Evolutionary conservation across 495 filamentous ascomycete genomes (phyloP).

Genomic region (Penicillium chermesinum): DNA sequence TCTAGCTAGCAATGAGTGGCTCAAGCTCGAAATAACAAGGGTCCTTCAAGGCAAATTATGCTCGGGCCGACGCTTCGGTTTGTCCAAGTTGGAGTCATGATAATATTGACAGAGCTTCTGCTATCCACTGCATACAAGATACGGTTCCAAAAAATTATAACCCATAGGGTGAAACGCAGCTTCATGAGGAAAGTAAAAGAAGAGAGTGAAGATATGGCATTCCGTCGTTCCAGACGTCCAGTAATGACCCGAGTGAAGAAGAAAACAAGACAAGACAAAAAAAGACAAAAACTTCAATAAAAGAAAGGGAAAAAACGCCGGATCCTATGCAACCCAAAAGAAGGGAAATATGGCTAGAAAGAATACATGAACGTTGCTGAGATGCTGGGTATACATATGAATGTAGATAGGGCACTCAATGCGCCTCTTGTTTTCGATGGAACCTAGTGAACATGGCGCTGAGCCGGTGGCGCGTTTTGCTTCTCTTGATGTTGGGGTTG

Average conservation of each 20-base stretch:
- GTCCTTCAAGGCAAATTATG: no score
- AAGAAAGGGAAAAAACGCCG: slow-evolving; percentile 11
- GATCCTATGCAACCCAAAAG: slow-evolving; percentile 10
- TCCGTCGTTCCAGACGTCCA: not conserved
- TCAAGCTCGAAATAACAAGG: no score
- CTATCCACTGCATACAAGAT: no score
- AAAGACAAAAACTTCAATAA: not conserved
- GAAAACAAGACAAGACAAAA: slow-evolving; percentile 1
- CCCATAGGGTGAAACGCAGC: not conserved
- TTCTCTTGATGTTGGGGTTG: slow-evolving; percentile 1
- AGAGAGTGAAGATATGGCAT: not conserved
- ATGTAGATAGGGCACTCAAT: slow-evolving; percentile 7
- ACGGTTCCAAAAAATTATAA: no score
- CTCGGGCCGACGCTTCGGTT: no score
- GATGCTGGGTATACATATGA: slow-evolving; percentile 15
- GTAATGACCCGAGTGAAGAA: not conserved
- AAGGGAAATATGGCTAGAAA: slow-evolving; percentile 3
- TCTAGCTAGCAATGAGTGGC: no score
- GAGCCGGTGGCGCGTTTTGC: slow-evolving; percentile 21
- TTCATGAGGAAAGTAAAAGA: not conserved
- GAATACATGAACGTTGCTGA: slow-evolving; percentile 12
- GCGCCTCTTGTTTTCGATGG: slow-evolving; percentile 17
- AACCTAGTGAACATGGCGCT: slow-evolving; percentile 23
- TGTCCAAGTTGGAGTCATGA: no score
- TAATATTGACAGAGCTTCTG: no score